phyloP scores from a whole-genome alignment of 2,329 filamentous ascomycete species.

The Septoria linicola region DNA sequence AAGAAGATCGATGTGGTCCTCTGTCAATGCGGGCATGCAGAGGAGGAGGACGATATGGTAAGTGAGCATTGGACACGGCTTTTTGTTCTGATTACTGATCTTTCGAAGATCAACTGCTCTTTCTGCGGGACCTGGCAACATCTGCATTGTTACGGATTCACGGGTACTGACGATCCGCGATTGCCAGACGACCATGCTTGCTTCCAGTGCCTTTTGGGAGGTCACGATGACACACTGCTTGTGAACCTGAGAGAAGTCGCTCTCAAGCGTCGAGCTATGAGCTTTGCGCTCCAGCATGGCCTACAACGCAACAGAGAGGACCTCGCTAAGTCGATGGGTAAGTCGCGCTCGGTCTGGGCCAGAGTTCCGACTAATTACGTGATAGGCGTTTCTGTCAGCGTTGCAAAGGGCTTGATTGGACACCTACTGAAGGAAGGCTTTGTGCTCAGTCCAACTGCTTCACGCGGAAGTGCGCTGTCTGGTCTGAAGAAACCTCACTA shows the following conservation, averaged over 20 bases:
- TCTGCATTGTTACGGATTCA: conserved; percentile 49
- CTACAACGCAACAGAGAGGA: conserved; percentile 21
- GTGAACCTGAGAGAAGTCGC: conserved; percentile 26
- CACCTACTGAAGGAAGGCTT: conserved; percentile 28
- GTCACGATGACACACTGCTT: conserved; percentile 17
- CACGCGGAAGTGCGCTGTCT: conserved; percentile 24
- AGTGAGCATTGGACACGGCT: conserved; percentile 10
- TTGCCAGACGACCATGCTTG: conserved; percentile 47
- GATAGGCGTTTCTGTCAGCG: conserved; percentile 20
- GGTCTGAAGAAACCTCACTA: conserved; percentile 24
- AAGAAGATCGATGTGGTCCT: conserved; percentile 30
- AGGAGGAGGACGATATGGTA: conserved; percentile 46
- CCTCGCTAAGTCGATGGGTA: conserved; percentile 27
- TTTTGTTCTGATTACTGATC: background rate
- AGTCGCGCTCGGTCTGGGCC: background rate
- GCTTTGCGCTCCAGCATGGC: conserved; percentile 25
- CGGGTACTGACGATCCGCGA: conserved; percentile 38
- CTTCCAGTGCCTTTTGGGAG: conserved; percentile 46
- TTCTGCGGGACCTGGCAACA: conserved; percentile 50
- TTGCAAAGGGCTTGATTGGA: conserved; percentile 19
- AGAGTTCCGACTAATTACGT: conserved; percentile 10
- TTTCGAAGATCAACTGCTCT: conserved; percentile 44
- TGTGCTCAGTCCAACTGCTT: conserved; percentile 20
- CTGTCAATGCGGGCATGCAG: conserved; percentile 45
- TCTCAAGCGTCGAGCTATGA: conserved; percentile 30